A percentile compares a stretch with the other conserved stretches of the same genome.
Evolutionary conservation across 352 stramenopile species (phyloP).

Genomic region (Phytophthora fragariae): DNA sequence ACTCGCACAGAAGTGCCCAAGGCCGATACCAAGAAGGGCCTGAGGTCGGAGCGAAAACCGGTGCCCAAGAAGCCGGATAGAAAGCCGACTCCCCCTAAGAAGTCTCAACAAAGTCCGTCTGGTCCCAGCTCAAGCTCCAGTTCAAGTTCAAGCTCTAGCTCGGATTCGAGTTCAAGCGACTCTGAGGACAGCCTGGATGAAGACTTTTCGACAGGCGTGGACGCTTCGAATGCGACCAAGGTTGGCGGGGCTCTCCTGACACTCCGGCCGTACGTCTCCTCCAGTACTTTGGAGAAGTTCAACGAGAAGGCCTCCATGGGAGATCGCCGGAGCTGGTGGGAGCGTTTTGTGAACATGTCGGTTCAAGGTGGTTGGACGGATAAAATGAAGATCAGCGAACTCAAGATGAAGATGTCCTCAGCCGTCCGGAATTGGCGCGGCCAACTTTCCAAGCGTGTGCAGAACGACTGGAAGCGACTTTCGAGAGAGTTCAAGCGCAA

Average conservation of each 20-base stretch:
- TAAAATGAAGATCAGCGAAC: neutral
- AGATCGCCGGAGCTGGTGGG: neutral
- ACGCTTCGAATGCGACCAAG: neutral
- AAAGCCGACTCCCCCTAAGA: no score
- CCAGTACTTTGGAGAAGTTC: neutral
- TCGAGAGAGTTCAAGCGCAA: neutral
- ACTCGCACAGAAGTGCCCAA: no score
- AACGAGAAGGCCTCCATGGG: conserved; percentile 1
- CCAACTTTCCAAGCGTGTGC: neutral
- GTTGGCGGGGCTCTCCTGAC: neutral
- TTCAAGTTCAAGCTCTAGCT: no score
- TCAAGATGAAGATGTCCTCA: conserved; percentile 9
- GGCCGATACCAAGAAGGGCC: no score
- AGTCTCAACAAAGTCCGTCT: neutral
- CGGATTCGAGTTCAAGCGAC: neutral
- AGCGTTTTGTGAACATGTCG: conserved; percentile 3
- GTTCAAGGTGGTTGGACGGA: neutral
- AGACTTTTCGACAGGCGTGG: neutral
- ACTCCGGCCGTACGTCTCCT: neutral
- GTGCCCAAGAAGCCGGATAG: no score
- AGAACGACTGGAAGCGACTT: neutral
- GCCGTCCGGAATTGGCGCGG: conserved; percentile 1
- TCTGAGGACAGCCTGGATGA: no score
- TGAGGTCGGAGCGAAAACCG: no score
- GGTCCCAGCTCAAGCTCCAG: no score